Evolutionary conservation across 345 rosid species (phyloP), one percentile per base, ranked within the genome.

Genomic region (Aquilaria yunnanensis): DNA sequence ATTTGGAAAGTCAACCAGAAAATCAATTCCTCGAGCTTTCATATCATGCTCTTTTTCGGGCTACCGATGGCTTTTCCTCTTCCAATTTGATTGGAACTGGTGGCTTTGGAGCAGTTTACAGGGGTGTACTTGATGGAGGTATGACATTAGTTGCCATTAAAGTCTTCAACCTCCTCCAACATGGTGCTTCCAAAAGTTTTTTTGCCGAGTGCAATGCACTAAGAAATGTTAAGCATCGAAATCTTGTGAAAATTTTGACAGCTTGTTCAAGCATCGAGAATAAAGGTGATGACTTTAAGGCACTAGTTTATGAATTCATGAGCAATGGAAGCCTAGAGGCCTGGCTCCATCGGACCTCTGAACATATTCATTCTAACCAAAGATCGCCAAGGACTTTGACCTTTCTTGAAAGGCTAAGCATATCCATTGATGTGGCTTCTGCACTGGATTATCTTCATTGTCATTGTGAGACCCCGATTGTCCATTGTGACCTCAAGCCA

Each of bases 71-170:
- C 43, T 37, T 37, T 37, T 37, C 43, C 43, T 37, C 43, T 37
- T 4, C 43, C 43, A 37, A 68, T 30, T 51, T 60, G 32, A 64
- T 71, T 8, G 79, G 79, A 46, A 56, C 43, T 12, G 80, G 80
- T 11, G 51, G 73, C 46, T 71, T 60, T 14, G 79, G 75, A 46
- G 48, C 67, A 50, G 75, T 75, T 29, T 71, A 64, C 56, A 71
- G 29, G 46, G 75, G 67, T 12, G 57, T 47, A 12, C 65, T 71
- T 6, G 41, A 65, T 4, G 14, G 14, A 8, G 43, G 43, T 5
- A 37, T 37, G 2, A 37, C 43, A 37, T 4, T 8, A 37, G 43
- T 37, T 37, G 67, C 67, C 14, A 54, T 63, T 30, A 63, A 63
- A 50, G 67, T 63, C 30, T 54, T 63, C 13, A 63, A 54, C 37